Evolutionary conservation across 176 grass and related monocot species (phyloP), one percentile per base, ranked within the genome.

Genomic region (Alopecurus myosuroides): DNA sequence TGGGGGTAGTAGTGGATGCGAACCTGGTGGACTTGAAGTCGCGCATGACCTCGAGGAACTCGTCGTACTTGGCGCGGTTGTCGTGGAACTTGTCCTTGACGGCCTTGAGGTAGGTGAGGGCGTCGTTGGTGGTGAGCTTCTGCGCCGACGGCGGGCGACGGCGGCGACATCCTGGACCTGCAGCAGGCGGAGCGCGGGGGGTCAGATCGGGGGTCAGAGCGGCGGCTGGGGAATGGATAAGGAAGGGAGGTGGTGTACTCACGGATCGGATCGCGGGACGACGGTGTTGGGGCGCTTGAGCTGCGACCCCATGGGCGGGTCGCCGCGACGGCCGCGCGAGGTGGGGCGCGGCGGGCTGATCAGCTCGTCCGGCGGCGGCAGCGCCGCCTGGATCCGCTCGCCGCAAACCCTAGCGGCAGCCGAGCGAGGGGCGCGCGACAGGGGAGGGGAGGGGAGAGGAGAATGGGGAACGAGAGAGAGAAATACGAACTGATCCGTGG

Each of bases 41-140:
- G 62, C 91, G 85, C 93, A 95, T 95, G 88, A 95, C 88, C 78
- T 92, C 90, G 34, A 95, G 88, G 80, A 95, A 95, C 65, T 95
- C 90, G 29, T 90, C 85, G 80, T 92, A 95, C 85, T 88, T 95
- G 55, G 89, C 90, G 70, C 91, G 87, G 60, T 95, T 87, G 83
- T 90, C 90, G 37, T 86, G 88, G 85, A 95, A 95, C 82, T 84
- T 92, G 67, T 92, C 93, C 68, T 92, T 95, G 65, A 95, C 93
- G 29, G 70, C 84, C 73, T 92, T 95, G 40, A 95, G 65, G 79
- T 95, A 95, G 36, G 81, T 69, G 37, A 95, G 85, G 14, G 93
- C 93, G 67, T 95, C 93, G 77, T 92, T 90, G 19, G 93, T 92
- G 12, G 93, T 95, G 5, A 95, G 85, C 48, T 90, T 95, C 55